Percentiles rank a stretch among this genome's conserved stretches.
These are phyloP conservation scores for Ogataea paraovalis DNA, from an alignment of 805 yeast species.

Conservation along the genomic window DNA sequence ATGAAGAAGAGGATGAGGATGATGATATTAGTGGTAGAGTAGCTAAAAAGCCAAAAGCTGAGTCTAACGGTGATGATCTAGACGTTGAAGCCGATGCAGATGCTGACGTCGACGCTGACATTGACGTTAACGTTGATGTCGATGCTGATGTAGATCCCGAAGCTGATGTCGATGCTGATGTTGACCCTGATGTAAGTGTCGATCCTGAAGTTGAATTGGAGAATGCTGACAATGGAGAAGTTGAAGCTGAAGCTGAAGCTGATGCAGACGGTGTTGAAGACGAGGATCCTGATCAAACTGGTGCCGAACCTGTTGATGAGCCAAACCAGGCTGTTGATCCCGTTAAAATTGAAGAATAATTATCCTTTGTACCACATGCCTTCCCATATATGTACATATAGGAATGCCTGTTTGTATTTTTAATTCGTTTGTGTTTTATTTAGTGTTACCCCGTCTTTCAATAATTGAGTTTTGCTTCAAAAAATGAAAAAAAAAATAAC, in stretches of 20 bases:
- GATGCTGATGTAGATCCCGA: constrained; percentile 4
- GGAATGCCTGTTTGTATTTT: neutral
- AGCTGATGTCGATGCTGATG: constrained; percentile 4
- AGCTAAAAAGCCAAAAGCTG: constrained; percentile 4
- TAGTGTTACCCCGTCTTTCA: neutral
- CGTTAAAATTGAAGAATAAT: constrained; percentile 4
- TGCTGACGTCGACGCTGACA: constrained; percentile 1
- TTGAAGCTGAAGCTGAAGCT: neutral
- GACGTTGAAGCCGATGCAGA: neutral
- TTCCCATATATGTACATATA: neutral
- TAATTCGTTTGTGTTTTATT: neutral
- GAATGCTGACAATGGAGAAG: constrained; percentile 1
- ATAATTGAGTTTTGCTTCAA: too few relatives aligned
- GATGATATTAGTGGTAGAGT: constrained; percentile 1
- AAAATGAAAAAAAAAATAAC: too few relatives aligned
- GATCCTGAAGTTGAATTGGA: neutral
- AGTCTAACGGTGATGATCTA: neutral
- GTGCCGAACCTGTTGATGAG: constrained; percentile 5
- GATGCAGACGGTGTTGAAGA: neutral
- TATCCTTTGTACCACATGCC: neutral
- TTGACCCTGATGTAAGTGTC: constrained; percentile 5
- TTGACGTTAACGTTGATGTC: constrained; percentile 4
- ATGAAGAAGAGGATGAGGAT: constrained; percentile 3
- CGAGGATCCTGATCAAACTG: constrained; percentile 10
- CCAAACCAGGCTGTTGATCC: constrained; percentile 6